These are phyloP conservation scores for Starmerella floris DNA, from an alignment of 805 yeast genomes.

Conservation along the genomic window DNA sequence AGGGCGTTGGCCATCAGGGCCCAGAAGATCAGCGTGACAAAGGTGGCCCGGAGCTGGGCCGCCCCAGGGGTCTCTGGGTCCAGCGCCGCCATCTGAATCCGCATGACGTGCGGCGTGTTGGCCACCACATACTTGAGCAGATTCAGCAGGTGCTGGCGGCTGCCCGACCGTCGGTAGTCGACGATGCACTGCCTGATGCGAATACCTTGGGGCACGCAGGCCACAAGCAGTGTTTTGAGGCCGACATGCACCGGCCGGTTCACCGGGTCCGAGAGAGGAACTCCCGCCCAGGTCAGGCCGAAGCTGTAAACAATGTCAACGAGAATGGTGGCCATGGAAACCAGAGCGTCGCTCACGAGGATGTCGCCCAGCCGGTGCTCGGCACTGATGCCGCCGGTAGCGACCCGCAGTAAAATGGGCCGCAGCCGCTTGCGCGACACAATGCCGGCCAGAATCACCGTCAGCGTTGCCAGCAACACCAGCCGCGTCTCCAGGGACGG, in stretches of 20 bases:
- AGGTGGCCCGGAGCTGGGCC: not conserved
- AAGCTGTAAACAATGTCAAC: constrained; percentile 54
- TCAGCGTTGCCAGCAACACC: constrained; percentile 32
- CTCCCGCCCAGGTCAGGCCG: constrained; percentile 31
- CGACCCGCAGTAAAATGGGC: constrained; percentile 35
- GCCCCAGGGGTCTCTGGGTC: constrained; percentile 3
- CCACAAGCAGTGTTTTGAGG: constrained; percentile 23
- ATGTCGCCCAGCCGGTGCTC: constrained; percentile 61
- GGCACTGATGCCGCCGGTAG: constrained; percentile 46
- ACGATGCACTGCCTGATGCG: constrained; percentile 69
- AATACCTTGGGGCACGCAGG: constrained; percentile 50
- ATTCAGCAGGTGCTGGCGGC: constrained; percentile 50
- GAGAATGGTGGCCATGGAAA: constrained; percentile 65
- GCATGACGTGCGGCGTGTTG: constrained; percentile 15
- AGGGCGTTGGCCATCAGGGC: constrained; percentile 51
- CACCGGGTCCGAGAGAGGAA: constrained; percentile 6
- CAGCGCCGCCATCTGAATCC: constrained; percentile 14
- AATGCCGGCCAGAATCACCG: constrained; percentile 28
- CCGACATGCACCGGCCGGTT: constrained; percentile 10
- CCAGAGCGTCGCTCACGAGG: constrained; percentile 66
- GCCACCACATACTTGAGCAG: constrained; percentile 47
- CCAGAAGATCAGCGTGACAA: constrained; percentile 23
- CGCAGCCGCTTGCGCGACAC: constrained; percentile 34
- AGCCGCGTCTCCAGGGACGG: constrained; percentile 13
- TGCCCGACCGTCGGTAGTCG: constrained; percentile 45